Conservation (phyloP, 1,284 basidiomycete genomes). For the Rhodotorula sp. region DNA sequence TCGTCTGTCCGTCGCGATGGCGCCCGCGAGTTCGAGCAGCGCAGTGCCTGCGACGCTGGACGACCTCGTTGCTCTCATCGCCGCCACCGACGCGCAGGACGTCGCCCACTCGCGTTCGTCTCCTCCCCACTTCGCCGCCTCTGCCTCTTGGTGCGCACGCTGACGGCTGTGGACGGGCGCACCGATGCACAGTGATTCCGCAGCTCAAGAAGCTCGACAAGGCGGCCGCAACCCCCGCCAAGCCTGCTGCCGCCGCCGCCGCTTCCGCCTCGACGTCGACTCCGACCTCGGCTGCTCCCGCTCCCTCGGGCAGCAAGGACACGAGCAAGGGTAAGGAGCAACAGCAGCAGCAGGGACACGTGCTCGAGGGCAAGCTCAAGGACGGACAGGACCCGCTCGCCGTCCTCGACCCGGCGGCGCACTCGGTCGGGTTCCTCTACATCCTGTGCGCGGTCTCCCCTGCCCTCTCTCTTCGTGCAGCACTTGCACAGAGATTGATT, state of each 20-base stretch:
- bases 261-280: background rate
- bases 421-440: slow-evolving; percentile 67
- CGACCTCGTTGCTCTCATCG: slow-evolving; percentile 10
- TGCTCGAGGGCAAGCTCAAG: slow-evolving; percentile 10
- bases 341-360: background rate
- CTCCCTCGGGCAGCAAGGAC: background rate
- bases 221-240: background rate
- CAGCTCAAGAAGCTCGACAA: slow-evolving; percentile 36
- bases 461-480: slow-evolving; percentile 22
- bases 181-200: slow-evolving; percentile 17
- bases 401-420: slow-evolving; percentile 58
- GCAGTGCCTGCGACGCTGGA: slow-evolving; percentile 1
- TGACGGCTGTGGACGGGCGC: background rate
- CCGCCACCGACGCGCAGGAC: background rate
- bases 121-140: background rate
- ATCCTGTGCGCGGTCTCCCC: slow-evolving; percentile 61
- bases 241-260: background rate
- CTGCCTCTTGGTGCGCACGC: too few species aligned
- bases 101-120: slow-evolving; percentile 10
- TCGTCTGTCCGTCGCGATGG: background rate
- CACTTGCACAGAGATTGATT: background rate
- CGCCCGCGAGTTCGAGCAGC: background rate
- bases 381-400: slow-evolving; percentile 59
- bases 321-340: background rate
- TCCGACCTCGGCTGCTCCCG: background rate